These are phyloP conservation scores for Talaromyces marneffei DNA, from an alignment of 2,329 filamentous ascomycete species.

Conservation along the genomic window DNA sequence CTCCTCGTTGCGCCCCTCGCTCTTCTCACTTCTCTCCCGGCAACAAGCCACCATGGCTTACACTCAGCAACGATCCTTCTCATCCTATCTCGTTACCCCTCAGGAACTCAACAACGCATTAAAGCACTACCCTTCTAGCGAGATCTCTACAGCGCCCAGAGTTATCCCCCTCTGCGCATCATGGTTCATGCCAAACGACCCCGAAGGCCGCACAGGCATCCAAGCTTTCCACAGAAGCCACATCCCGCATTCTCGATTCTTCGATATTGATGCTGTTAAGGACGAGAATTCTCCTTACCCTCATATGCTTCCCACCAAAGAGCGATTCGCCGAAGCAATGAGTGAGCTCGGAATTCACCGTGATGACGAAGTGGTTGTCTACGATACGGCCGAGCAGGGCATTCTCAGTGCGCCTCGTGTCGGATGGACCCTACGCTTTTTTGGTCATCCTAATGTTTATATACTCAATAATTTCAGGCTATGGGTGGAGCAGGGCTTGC, in stretches of 20 bases:
- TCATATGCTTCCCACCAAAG: slow-evolving; percentile 85
- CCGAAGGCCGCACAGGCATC: slow-evolving; percentile 65
- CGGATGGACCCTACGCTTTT: slow-evolving; percentile 85
- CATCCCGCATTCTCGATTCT: slow-evolving; percentile 88
- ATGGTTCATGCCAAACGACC: slow-evolving; percentile 95
- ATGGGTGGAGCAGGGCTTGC: slow-evolving; percentile 81
- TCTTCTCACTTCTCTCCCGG: slow-evolving; percentile 20
- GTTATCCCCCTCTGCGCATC: slow-evolving; percentile 85
- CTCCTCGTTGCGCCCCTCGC: slow-evolving; percentile 17
- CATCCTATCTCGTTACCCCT: slow-evolving; percentile 80
- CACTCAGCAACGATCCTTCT: slow-evolving; percentile 53
- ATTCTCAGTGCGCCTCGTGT: slow-evolving; percentile 93
- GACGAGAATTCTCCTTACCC: slow-evolving; percentile 85
- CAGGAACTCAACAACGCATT: slow-evolving; percentile 75
- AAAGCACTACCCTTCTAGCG: slow-evolving; percentile 71
- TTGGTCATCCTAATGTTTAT: slow-evolving; percentile 84
- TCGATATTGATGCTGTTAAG: slow-evolving; percentile 88
- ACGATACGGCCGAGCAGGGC: slow-evolving; percentile 83
- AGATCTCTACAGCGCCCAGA: slow-evolving; percentile 73
- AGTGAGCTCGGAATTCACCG: slow-evolving; percentile 76
- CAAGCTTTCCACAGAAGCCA: slow-evolving; percentile 74
- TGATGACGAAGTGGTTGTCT: slow-evolving; percentile 88
- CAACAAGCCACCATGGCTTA: slow-evolving; percentile 17
- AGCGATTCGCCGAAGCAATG: slow-evolving; percentile 82
- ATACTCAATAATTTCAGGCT: slow-evolving; percentile 90